Evolutionary conservation across 257 asterid genomes (phyloP), one percentile per base, ranked within the genome.

Genomic region (Plantago major): DNA sequence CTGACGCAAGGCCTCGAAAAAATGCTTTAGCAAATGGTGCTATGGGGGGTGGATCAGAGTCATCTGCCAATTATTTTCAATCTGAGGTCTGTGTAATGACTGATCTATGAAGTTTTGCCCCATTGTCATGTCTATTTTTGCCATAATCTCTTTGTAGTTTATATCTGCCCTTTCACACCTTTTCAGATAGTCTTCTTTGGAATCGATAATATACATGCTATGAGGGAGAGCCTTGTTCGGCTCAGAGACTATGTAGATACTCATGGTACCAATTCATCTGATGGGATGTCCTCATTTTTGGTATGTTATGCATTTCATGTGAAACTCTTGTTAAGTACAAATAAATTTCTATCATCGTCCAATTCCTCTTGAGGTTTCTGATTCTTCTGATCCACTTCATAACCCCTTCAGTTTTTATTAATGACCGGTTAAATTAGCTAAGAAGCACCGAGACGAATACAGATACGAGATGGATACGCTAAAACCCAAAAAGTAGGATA

Each of bases 11-110:
- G 78, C 97, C 99, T n/a, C 78, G 97, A 71, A 93, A 87, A 78
- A 93, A 93, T 74, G 99, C 99, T 77, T 68, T 93, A 68, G 99
- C 99, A 64, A 93, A 93, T 87, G 99, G 99, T 68, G 99, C 99
- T 60, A 89, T 93, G 99, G 99, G 99, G 58, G 99, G 99, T 69
- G 99, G 99, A 78, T 93, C 99, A 3, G 99, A 93, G 80, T 93
- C 99, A 46, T 93, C 99, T 67, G 84, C 99, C 72, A 82, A 93
- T 78, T 89, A 93, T 81, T 87, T 77, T 51, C 96, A 87, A 40
- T 87, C 97, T 49, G 99, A 93, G 97, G 99, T 93, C 54, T 73
- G 82, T 80, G 44, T 67, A 62, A 60, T 61, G 62, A 67, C 71
- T 69, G 53, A 65, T 47, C 60, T 28, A 28, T 64, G 59, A 18